Evolutionary conservation across 257 asterid genomes (phyloP), one percentile per base, ranked within the genome.

Genomic region (Cruciata laevipes): DNA sequence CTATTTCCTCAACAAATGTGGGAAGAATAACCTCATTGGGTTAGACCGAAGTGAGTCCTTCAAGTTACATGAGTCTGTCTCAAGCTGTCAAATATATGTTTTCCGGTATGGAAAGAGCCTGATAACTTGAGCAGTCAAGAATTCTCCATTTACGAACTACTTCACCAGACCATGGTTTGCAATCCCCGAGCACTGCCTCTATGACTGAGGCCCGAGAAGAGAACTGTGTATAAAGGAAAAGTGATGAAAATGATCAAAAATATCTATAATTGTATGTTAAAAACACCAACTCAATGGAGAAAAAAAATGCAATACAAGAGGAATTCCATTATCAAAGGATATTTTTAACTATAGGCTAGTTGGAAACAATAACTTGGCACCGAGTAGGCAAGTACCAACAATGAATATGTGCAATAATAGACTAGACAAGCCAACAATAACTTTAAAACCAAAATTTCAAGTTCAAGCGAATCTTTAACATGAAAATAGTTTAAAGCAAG

Each of bases 51-150:
- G 88, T 27, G 30, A 27, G 82, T 31, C 96, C 91, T 70, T 87
- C 89, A 0, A 87, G 86, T 73, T 89, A 96, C 96, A 90, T 82
- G 42, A 94, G 65, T 27, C 98, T 96, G 72, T 90, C 99, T 35
- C 97, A 97, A 44, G 99, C 99, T n/a, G 99, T 95, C 77, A 94
- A 74, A 75, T 94, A 90, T 55, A 94, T 94, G 40, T 82, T 90
- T 89, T 87, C 69, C 2, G 98, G 96, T 69, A 94, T 83, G 68
- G 91, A 75, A 73, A 94, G 92, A 61, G 98, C 82, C 80, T 83
- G 80, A 72, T 98, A 61, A 83, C 67, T 61, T 81, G 13, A 60
- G 91, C 87, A 14, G 96, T 98, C 96, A 3, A 96, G 87, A 76
- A 65, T 83, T 83, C 96, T 87, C 98, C 99, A 89, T 30, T 78